Percentiles rank a stretch among this genome's conserved stretches.
Evolutionary conservation across 2,329 filamentous ascomycete species (phyloP).

Genomic region (Emergomyces pasteurianus): DNA sequence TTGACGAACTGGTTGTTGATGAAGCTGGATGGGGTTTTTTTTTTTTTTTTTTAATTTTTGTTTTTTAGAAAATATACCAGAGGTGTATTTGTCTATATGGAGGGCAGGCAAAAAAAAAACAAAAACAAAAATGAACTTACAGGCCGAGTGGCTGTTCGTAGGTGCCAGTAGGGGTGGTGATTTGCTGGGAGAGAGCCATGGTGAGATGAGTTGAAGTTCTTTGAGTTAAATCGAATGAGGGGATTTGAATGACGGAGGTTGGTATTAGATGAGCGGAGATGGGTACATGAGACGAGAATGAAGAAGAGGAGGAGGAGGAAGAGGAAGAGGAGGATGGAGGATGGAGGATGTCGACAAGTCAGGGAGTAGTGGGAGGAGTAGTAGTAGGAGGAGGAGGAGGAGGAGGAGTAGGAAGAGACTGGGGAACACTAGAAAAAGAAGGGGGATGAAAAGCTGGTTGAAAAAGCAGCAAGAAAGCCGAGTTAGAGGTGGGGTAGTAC

Average conservation of each 20-base stretch:
- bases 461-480: too few species aligned
- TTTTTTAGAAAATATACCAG: background rate
- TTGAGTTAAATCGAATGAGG: too few species aligned
- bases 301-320: background rate
- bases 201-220: constrained; percentile 9
- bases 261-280: background rate
- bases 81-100: background rate
- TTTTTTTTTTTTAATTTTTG: background rate
- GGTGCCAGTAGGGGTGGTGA: constrained; percentile 28
- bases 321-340: background rate
- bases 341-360: too few species aligned
- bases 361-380: too few species aligned
- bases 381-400: too few species aligned
- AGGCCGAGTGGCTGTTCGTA: constrained; percentile 33
- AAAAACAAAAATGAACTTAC: constrained; percentile 19
- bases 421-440: too few species aligned
- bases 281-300: background rate
- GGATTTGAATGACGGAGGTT: background rate
- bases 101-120: too few species aligned
- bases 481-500: background rate
- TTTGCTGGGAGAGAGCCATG: constrained; percentile 29
- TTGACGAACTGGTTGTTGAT: constrained; percentile 77
- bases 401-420: too few species aligned
- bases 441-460: too few species aligned
- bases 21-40: constrained; percentile 31